These are phyloP conservation scores for Colletotrichum sp. DNA, from an alignment of 2,329 filamentous ascomycete species.

Conservation along the genomic window DNA sequence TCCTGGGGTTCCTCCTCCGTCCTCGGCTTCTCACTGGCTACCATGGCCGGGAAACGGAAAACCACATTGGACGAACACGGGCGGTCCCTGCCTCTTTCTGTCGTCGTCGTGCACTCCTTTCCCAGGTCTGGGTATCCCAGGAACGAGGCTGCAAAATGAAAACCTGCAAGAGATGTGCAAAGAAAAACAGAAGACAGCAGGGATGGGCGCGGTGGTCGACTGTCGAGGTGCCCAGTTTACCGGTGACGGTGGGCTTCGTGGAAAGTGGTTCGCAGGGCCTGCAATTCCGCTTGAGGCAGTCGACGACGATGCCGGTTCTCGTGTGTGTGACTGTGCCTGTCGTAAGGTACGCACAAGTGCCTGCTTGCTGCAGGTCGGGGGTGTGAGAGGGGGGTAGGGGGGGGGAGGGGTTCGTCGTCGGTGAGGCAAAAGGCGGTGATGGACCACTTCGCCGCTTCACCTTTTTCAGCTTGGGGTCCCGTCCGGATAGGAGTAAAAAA, in stretches of 20 bases:
- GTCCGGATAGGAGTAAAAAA: neutral
- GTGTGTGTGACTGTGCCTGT: neutral
- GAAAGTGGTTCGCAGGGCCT: neutral
- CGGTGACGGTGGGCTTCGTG: neutral
- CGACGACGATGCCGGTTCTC: neutral
- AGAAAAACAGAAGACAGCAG: neutral
- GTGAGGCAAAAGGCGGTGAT: constrained; percentile 6
- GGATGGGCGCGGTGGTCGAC: neutral
- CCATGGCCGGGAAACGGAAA: constrained; percentile 12
- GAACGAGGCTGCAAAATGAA: neutral
- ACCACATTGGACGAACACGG: constrained; percentile 15
- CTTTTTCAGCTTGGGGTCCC: neutral
- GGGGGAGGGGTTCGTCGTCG: neutral
- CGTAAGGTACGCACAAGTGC: neutral
- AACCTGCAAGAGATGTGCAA: neutral
- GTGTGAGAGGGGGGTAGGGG: neutral
- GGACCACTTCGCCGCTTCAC: neutral
- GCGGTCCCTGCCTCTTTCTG: neutral
- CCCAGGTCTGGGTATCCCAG: neutral
- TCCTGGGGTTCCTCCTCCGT: neutral
- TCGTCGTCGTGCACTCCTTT: neutral
- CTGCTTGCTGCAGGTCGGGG: neutral
- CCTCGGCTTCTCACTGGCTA: constrained; percentile 12
- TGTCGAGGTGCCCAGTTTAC: constrained; percentile 1
- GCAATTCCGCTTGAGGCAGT: constrained; percentile 14